Evolutionary conservation across 176 grass and related monocot genomes (phyloP).

Genomic region (Guadua angustifolia): DNA sequence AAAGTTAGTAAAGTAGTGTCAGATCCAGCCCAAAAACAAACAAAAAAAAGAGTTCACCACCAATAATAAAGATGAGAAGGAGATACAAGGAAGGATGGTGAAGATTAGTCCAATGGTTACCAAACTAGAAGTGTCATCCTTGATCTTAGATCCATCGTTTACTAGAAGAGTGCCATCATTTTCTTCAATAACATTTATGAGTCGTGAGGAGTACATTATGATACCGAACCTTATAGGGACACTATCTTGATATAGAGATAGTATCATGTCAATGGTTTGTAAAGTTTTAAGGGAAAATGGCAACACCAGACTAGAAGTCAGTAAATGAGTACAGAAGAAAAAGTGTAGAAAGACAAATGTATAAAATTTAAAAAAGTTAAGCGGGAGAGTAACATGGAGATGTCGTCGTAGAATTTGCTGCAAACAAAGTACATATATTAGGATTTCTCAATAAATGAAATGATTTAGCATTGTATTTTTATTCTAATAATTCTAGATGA

Average conservation of each 20-base stretch:
- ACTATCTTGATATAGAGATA: constrained; percentile 83
- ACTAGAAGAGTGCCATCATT: constrained; percentile 58
- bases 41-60: not conserved
- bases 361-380: constrained; percentile 25
- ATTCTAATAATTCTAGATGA: constrained; percentile 20
- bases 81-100: not conserved
- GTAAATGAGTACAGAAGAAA: constrained; percentile 41
- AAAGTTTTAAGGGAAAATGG: constrained; percentile 47
- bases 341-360: constrained; percentile 30
- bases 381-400: constrained; percentile 69
- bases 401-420: constrained; percentile 91
- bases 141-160: constrained; percentile 46
- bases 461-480: constrained; percentile 31
- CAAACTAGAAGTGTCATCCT: constrained; percentile 73
- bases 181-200: constrained; percentile 68
- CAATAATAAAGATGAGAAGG: not conserved
- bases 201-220: constrained; percentile 85
- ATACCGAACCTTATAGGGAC: constrained; percentile 90
- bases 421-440: constrained; percentile 32
- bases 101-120: constrained; percentile 54
- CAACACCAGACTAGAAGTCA: constrained; percentile 33
- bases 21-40: constrained; percentile 8
- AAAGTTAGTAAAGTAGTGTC: constrained; percentile 25
- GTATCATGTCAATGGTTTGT: constrained; percentile 81
- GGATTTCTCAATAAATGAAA: constrained; percentile 17